These are phyloP conservation scores for Globisporangium carolinianum DNA, from an alignment of 352 stramenopile genomes.

Conservation along the genomic window DNA sequence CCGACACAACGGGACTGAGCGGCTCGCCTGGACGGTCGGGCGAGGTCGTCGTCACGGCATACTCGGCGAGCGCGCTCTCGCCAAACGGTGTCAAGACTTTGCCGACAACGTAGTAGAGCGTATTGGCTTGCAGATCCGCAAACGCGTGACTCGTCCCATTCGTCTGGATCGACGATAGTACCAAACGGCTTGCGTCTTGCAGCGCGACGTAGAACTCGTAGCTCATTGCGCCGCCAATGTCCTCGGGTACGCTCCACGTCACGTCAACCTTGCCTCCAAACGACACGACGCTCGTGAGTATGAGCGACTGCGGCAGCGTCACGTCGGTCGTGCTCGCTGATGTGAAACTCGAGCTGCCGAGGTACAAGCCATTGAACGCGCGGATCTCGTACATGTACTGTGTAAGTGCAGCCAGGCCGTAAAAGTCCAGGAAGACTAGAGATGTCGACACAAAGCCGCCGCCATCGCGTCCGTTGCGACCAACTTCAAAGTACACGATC, in stretches of 20 bases:
- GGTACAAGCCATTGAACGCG: conserved; percentile 37
- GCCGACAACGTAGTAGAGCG: conserved; percentile 18
- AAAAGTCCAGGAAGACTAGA: conserved; percentile 24
- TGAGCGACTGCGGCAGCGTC: conserved; percentile 18
- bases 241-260: conserved; percentile 23
- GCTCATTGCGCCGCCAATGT: conserved; percentile 36
- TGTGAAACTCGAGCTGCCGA: conserved; percentile 5
- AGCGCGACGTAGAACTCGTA: conserved; percentile 17
- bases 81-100: conserved; percentile 16
- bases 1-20: conserved; percentile 8
- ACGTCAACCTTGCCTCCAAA: conserved; percentile 45
- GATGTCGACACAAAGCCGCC: conserved; percentile 10
- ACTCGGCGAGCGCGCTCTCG: conserved; percentile 11
- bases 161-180: neutral
- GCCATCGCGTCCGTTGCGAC: conserved; percentile 9
- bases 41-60: conserved; percentile 10
- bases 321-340: conserved; percentile 15
- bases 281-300: conserved; percentile 13
- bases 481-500: conserved; percentile 41
- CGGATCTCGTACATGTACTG: conserved; percentile 35
- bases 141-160: conserved; percentile 11
- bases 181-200: neutral
- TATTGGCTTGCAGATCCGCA: conserved; percentile 14
- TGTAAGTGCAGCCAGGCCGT: conserved; percentile 18
- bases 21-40: conserved; percentile 19